These are phyloP conservation scores for Stylosanthes scabra DNA, from an alignment of 331 rosid genomes.

Conservation along the genomic window DNA sequence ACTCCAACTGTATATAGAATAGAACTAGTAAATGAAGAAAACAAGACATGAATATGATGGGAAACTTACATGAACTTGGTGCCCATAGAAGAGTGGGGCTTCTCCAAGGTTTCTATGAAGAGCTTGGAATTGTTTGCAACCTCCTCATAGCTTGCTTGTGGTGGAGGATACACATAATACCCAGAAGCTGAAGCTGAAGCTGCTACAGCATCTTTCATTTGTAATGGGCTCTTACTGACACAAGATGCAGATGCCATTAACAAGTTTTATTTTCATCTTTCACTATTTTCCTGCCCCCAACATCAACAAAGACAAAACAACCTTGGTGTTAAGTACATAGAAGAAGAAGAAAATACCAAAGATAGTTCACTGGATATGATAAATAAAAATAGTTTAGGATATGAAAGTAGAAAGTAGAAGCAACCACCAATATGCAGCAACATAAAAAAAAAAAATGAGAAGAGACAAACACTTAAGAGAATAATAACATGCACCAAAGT, in stretches of 20 bases:
- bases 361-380: no score
- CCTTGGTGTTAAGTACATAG: slow-evolving; percentile 24
- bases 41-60: not conserved
- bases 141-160: slow-evolving; percentile 67
- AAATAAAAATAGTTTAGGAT: no score
- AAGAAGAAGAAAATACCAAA: not conserved
- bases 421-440: slow-evolving; percentile 47
- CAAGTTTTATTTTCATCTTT: slow-evolving; percentile 36
- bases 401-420: not conserved
- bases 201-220: slow-evolving; percentile 49
- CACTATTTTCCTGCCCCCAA: slow-evolving; percentile 43
- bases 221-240: slow-evolving; percentile 49
- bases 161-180: slow-evolving; percentile 60
- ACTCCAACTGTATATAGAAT: not conserved
- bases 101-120: slow-evolving; percentile 72
- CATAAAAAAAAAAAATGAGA: not conserved
- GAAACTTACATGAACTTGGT: slow-evolving; percentile 83
- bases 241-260: slow-evolving; percentile 77
- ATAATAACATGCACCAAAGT: no score
- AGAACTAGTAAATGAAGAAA: not conserved
- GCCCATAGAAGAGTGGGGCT: slow-evolving; percentile 72
- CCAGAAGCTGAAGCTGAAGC: slow-evolving; percentile 27
- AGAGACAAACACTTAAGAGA: slow-evolving; percentile 38
- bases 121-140: slow-evolving; percentile 57
- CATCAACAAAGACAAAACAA: slow-evolving; percentile 38